Base-by-base conservation (phyloP, 192 early-diverging fungal genomes). In the Podila verticillata region DNA sequence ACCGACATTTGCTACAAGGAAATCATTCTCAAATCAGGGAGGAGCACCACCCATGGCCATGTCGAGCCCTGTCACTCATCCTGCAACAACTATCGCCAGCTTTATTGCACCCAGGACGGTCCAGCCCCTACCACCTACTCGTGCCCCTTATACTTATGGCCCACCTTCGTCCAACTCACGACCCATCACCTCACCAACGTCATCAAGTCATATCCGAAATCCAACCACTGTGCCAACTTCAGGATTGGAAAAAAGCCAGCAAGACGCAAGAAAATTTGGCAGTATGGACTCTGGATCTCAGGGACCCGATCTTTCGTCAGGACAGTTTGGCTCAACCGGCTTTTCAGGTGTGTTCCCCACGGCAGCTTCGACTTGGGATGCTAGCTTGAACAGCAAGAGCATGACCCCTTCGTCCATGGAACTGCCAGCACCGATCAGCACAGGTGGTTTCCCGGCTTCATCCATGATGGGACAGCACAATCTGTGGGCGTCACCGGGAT, bases 131-230 rank as follows among this genome's bases (percentile, higher is more conserved):
- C 70, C 77, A 5, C 70, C 77, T 19, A 65, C 64, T 5, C 69
- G 77, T 19, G 70, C 66, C 19, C 77, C 77, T 19, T 80, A 80
- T 24, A 63, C 54, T 2, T 80, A 80, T 57, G 77, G 77, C 30
- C 75, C 75, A 48, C 20, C 75, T 8, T 48, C 63, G 30, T 67
- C 75, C n/a, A 54, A 24, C n/a, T 7, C 51, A 4, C 51, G 51
- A 26, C 74, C 68, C 9, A 62, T 70, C 44, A 62, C 28, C 60
- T 49, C 35, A 57, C 48, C 31, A 61, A 64, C 29, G 15, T 60
- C 28, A 48, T 47, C 24, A n/a, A n/a, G n/a, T 34, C 60, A 13
- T 17, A 6, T 39, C 31, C 68, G 56, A 10, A 48, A 47, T 2
- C 30, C 69, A 24, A 57, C 15, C n/a, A 57, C 74, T n/a, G 24